phyloP scores from a whole-genome alignment of 208 protist species.

The Acanthamoeba sp. region DNA sequence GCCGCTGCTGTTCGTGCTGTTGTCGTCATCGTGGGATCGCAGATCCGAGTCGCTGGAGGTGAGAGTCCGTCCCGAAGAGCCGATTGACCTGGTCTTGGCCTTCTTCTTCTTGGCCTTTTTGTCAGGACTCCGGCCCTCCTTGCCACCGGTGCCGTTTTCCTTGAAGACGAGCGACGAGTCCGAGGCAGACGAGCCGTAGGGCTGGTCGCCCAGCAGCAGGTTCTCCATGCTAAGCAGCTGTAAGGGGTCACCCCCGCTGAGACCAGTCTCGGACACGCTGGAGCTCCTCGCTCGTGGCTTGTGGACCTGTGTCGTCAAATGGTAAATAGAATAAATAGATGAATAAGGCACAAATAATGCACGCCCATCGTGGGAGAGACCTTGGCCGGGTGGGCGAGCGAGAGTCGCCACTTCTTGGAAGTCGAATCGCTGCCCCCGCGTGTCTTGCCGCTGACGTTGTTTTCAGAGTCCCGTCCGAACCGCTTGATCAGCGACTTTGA shows the following conservation, averaged over 20 bases:
- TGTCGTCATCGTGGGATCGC: too few relatives aligned
- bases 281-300: background rate
- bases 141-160: background rate
- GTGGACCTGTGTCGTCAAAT: too few relatives aligned
- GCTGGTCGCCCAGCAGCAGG: background rate
- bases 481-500: conserved; percentile 20
- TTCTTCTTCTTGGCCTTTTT: too few relatives aligned
- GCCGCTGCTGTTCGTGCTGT: background rate
- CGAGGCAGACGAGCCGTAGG: background rate
- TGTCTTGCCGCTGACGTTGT: background rate
- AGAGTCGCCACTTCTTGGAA: background rate
- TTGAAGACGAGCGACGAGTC: background rate
- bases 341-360: too few relatives aligned
- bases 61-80: too few relatives aligned
- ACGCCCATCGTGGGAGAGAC: background rate
- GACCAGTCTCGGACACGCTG: background rate
- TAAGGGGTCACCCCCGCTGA: too few relatives aligned
- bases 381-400: background rate
- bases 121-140: too few relatives aligned
- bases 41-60: background rate
- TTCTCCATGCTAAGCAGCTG: background rate
- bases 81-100: too few relatives aligned
- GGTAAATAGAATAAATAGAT: too few relatives aligned
- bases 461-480: background rate
- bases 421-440: too few relatives aligned